Conservation (phyloP, 2,329 filamentous ascomycete species). For the Aspergillus transmontanensis region DNA sequence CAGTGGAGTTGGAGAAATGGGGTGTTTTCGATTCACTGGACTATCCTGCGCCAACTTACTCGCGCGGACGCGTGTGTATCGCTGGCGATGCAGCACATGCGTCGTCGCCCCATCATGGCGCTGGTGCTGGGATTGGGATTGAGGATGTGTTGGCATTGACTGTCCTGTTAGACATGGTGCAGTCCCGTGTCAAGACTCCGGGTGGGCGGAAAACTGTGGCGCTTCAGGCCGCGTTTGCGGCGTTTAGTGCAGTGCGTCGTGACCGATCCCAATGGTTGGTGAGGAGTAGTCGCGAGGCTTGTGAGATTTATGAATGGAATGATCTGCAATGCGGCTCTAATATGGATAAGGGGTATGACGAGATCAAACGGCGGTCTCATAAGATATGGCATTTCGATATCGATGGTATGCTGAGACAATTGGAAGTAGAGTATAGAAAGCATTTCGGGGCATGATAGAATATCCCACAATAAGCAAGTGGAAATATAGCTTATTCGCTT, state of each 20-base stretch:
- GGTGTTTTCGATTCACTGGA: constrained; percentile 56
- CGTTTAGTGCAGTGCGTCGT: constrained; percentile 43
- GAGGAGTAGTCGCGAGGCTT: constrained; percentile 35
- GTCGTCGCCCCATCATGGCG: constrained; percentile 29
- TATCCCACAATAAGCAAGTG: not conserved
- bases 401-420: constrained; percentile 30
- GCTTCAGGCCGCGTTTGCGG: constrained; percentile 37
- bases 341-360: constrained; percentile 38
- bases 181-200: not conserved
- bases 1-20: constrained; percentile 56
- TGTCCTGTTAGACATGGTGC: constrained; percentile 11
- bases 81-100: constrained; percentile 34
- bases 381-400: constrained; percentile 44
- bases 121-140: constrained; percentile 28
- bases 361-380: constrained; percentile 41
- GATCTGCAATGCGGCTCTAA: constrained; percentile 31
- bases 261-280: constrained; percentile 51
- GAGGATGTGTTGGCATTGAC: constrained; percentile 29
- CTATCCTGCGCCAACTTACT: constrained; percentile 49
- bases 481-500: too few relatives aligned
- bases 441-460: not conserved
- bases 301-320: constrained; percentile 25
- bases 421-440: constrained; percentile 9
- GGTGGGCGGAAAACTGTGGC: not conserved
- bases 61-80: constrained; percentile 16